Evolutionary conservation across 2,329 filamentous ascomycete species (phyloP), one percentile per base, ranked within the genome.

Genomic region (Colletotrichum viniferum): DNA sequence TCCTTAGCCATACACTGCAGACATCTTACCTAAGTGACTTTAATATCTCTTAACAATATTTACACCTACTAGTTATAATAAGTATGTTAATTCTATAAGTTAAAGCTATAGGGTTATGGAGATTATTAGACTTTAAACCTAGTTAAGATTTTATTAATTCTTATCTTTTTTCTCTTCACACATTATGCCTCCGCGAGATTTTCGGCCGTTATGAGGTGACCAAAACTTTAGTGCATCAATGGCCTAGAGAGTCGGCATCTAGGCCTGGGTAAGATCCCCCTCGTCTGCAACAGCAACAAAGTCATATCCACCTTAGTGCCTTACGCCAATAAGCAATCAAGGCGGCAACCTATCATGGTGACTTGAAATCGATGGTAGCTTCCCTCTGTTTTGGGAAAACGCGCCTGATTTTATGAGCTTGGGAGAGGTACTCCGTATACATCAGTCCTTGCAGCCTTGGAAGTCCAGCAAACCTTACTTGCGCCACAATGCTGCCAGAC

Each of bases 301-400:
- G n/a, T n/a, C 2, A n/a, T 2, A 48, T 0, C 43, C 18, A 4
- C 18, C n/a, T n/a, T 21, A n/a, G 9, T 4, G n/a, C n/a, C 43
- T 21, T 12, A 13, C 43, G 43, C 43, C n/a, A 48, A 12, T n/a
- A 48, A 48, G 43, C 5, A 13, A 48, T 48, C 0, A n/a, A 21
- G 5, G 10, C 10, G 43, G 43, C n/a, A 48, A 21, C 10, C n/a
- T 21, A 3, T 13, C 1, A 13, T 21, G n/a, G 43, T 48, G n/a
- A 12, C 43, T 13, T 21, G 7, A n/a, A 1, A n/a, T 5, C 2
- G 2, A n/a, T 43, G n/a, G 43, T 13, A 48, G 43, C 43, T 48
- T 21, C 43, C 43, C n/a, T 48, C 43, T 10, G n/a, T 7, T 21
- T 21, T 5, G 1, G 21, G 43, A 21, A 21, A 13, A 21, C 43